Evolutionary conservation across 2,329 filamentous ascomycete species (phyloP).

Genomic region (Trichoderma atrobrunneum): DNA sequence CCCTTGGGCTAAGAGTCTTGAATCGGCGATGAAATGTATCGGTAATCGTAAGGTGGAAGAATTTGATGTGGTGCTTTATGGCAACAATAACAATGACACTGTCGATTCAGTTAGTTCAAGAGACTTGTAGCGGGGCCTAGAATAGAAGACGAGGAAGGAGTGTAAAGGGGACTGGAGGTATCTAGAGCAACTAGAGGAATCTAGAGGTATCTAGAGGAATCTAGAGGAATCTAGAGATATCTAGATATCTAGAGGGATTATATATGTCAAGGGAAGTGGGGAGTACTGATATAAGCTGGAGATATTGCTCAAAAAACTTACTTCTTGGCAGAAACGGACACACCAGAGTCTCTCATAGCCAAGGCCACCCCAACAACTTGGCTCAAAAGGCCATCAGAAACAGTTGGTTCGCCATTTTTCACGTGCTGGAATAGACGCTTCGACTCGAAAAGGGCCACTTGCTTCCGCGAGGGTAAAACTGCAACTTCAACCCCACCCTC

Average conservation of each 20-base stretch:
- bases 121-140: background rate
- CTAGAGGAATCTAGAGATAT: background rate
- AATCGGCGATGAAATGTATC: background rate
- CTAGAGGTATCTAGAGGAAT: background rate
- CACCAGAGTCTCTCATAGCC: too few relatives aligned
- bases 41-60: background rate
- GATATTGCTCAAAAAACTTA: too few relatives aligned
- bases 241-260: background rate
- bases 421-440: too few relatives aligned
- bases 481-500: too few relatives aligned
- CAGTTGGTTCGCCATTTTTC: too few relatives aligned
- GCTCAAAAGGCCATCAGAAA: too few relatives aligned
- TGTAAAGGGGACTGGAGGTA: background rate
- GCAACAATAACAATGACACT: background rate
- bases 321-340: too few relatives aligned
- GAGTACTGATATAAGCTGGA: too few relatives aligned
- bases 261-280: background rate
- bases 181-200: background rate
- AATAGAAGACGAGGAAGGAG: background rate
- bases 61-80: background rate
- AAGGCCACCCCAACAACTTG: too few relatives aligned
- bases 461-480: too few relatives aligned
- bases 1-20: background rate
- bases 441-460: too few relatives aligned
- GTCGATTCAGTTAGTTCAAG: background rate